Evolutionary conservation across 495 filamentous ascomycete genomes (phyloP).

Genomic region (Penicillium manginii): DNA sequence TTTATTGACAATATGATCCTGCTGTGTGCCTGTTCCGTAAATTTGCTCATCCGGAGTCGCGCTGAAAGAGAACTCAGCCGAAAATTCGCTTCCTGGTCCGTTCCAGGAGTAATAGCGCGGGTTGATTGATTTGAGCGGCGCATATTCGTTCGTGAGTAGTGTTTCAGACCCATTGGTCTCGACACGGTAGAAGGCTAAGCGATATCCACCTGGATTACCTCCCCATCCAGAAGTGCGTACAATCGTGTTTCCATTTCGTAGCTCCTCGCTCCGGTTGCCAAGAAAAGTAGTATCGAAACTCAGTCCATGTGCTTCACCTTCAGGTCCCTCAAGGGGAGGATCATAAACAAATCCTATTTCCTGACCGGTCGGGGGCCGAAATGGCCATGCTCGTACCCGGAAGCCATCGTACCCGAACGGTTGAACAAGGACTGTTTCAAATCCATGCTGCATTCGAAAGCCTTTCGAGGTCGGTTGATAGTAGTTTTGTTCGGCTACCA

Average conservation of each 20-base stretch:
- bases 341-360: conserved; percentile 36
- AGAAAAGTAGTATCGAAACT: conserved; percentile 25
- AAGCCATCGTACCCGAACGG: conserved; percentile 38
- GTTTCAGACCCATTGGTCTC: conserved; percentile 31
- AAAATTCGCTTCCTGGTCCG: conserved; percentile 30
- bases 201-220: conserved; percentile 30
- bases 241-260: conserved; percentile 34
- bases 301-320: conserved; percentile 29
- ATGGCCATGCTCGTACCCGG: conserved; percentile 35
- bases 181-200: conserved; percentile 30
- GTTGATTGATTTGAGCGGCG: conserved; percentile 36
- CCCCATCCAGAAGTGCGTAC: conserved; percentile 33
- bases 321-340: conserved; percentile 34
- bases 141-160: conserved; percentile 35
- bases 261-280: conserved; percentile 21
- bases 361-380: conserved; percentile 28
- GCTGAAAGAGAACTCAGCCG: conserved; percentile 34
- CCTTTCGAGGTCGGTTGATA: conserved; percentile 28
- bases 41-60: conserved; percentile 34
- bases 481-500: conserved; percentile 15
- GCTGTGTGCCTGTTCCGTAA: conserved; percentile 37
- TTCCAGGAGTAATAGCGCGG: conserved; percentile 33
- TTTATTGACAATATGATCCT: conserved; percentile 34
- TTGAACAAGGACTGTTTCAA: conserved; percentile 35
- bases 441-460: conserved; percentile 33